phyloP scores from a whole-genome alignment of 768 basidiomycete species.

The Suillus discolor region DNA sequence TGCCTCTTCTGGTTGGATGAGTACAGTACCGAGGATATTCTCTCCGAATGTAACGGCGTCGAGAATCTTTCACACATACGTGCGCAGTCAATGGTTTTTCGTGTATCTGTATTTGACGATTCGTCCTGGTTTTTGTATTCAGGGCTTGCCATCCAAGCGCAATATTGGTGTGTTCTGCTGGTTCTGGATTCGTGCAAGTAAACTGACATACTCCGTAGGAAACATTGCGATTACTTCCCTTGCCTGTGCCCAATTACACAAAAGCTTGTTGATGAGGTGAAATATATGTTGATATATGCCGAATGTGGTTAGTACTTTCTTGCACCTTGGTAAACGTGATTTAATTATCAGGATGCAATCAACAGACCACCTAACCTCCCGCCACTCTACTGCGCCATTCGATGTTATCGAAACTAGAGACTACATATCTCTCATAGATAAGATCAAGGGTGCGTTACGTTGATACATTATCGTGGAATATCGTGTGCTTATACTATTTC shows the following conservation, averaged over 20 bases:
- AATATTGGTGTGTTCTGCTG: slow-evolving; percentile 35
- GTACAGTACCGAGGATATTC: slow-evolving; percentile 37
- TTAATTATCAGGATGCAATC: not conserved
- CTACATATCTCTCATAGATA: slow-evolving; percentile 27
- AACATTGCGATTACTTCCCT: slow-evolving; percentile 36
- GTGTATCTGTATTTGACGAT: not conserved
- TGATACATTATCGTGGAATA: not conserved
- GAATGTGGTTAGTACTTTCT: slow-evolving; percentile 7
- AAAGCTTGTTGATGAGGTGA: slow-evolving; percentile 1
- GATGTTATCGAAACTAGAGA: slow-evolving; percentile 21
- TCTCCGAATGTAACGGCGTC: slow-evolving; percentile 23
- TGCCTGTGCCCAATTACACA: not conserved
- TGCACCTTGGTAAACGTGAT: not conserved
- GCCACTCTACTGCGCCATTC: slow-evolving; percentile 26
- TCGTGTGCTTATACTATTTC: not conserved
- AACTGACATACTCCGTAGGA: slow-evolving; percentile 24
- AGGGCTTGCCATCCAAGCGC: slow-evolving; percentile 39
- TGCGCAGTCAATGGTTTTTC: not conserved
- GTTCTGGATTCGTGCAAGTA: not conserved
- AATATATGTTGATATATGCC: not conserved
- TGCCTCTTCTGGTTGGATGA: slow-evolving; percentile 57
- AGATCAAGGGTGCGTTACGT: slow-evolving; percentile 23
- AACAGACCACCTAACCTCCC: slow-evolving; percentile 31
- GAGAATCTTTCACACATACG: slow-evolving; percentile 30
- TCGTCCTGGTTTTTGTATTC: not conserved